Conservation (phyloP, 2,329 filamentous ascomycete genomes). For the Cercospora citrullina region DNA sequence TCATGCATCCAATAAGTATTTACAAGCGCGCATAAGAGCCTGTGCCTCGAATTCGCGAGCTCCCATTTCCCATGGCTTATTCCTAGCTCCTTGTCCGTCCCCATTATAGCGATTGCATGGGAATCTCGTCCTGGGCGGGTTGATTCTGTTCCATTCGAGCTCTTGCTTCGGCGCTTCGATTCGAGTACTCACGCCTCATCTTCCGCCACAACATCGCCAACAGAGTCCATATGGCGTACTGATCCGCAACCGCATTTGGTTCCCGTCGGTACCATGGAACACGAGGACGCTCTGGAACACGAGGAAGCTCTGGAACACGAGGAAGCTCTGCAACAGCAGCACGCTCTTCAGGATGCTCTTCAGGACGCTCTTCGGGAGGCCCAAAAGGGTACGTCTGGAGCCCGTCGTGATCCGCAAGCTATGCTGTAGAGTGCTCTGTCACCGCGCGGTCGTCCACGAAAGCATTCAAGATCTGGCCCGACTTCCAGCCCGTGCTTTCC, state of each 20-base stretch:
- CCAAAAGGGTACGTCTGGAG: not conserved
- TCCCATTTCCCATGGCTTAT: not conserved
- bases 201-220: not conserved
- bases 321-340: not conserved
- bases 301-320: not conserved
- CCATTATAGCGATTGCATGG: not conserved
- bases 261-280: not conserved
- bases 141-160: not conserved
- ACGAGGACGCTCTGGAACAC: not conserved
- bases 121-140: not conserved
- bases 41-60: not conserved
- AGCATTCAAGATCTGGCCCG: conserved; percentile 74
- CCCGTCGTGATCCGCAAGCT: conserved; percentile 2
- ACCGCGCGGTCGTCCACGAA: conserved; percentile 51
- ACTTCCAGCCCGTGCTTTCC: conserved; percentile 70
- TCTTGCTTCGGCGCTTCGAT: not conserved
- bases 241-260: not conserved
- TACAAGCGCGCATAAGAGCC: not conserved
- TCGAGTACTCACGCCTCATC: not conserved
- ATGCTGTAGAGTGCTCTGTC: conserved; percentile 3
- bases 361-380: not conserved
- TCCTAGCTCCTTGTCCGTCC: not conserved
- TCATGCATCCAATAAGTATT: not conserved
- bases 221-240: not conserved
- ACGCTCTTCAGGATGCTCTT: not conserved